Percentiles rank a stretch among this genome's conserved stretches.
Conservation (phyloP, 2,329 filamentous ascomycete genomes). For the Aspergillus thermomutatus region DNA sequence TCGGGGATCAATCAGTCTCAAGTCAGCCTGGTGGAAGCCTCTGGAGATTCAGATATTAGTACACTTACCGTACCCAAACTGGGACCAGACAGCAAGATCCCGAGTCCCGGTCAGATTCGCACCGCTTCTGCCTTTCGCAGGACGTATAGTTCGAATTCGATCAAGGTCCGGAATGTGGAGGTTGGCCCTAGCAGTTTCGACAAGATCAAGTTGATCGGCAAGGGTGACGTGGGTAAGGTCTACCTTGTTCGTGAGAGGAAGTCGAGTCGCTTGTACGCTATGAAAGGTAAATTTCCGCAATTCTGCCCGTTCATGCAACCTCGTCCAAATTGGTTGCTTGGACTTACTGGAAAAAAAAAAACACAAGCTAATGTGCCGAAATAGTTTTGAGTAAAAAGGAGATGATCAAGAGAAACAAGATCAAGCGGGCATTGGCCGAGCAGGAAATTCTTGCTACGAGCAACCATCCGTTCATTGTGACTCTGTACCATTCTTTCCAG, state of each 20-base stretch:
- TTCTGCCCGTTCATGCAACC: neutral
- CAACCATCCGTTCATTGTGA: conserved; percentile 99
- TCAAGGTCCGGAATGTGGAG: conserved; percentile 96
- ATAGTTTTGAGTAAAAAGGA: conserved; percentile 97
- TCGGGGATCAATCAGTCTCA: conserved; percentile 51
- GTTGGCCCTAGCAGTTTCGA: conserved; percentile 94
- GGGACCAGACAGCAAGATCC: conserved; percentile 59
- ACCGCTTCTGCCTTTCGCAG: conserved; percentile 74
- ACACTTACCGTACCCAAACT: conserved; percentile 30
- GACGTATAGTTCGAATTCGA: conserved; percentile 98
- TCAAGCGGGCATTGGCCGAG: conserved; percentile 94
- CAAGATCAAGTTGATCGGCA: conserved; percentile 99
- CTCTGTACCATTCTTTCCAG: conserved; percentile 97
- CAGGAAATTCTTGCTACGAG: conserved; percentile 97
- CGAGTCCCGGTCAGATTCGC: conserved; percentile 63
- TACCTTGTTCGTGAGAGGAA: conserved; percentile 98
- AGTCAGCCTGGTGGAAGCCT: conserved; percentile 53
- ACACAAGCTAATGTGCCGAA: conserved; percentile 33
- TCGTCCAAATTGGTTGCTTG: neutral
- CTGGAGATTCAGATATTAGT: conserved; percentile 23
- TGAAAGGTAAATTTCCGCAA: conserved; percentile 72
- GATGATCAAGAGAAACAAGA: conserved; percentile 99
- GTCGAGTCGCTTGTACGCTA: conserved; percentile 89
- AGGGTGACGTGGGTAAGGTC: conserved; percentile 97
- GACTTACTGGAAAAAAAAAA: neutral